Conservation (phyloP, 805 yeast species). For the Zygosaccharomyces lentus region DNA sequence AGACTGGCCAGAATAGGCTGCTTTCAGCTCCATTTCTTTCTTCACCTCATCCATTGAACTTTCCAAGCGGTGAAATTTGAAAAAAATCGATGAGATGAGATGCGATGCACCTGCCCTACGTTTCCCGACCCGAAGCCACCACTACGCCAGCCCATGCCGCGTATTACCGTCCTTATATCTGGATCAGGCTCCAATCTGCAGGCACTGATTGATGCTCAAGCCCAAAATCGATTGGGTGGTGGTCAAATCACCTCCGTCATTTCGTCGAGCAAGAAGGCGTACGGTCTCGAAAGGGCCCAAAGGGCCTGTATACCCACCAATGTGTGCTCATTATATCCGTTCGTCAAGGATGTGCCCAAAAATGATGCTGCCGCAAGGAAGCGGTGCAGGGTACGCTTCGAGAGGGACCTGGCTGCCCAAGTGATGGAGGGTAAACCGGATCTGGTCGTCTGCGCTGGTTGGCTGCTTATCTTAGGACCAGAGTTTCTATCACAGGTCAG, state of each 20-base stretch:
- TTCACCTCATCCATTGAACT: background rate
- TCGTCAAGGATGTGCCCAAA: slow-evolving; percentile 72
- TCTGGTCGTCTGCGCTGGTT: slow-evolving; percentile 94
- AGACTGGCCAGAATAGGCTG: background rate
- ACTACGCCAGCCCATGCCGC: slow-evolving; percentile 13
- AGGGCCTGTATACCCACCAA: slow-evolving; percentile 65
- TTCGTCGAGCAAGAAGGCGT: slow-evolving; percentile 83
- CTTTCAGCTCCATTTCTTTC: background rate
- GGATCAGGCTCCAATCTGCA: slow-evolving; percentile 96
- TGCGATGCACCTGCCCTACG: background rate
- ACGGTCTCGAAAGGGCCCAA: slow-evolving; percentile 76
- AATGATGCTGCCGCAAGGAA: slow-evolving; percentile 56
- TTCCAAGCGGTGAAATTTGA: slow-evolving; percentile 3
- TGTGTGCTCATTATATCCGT: slow-evolving; percentile 65
- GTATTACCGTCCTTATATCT: slow-evolving; percentile 69
- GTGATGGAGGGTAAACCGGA: slow-evolving; percentile 67
- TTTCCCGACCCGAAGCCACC: background rate
- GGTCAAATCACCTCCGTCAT: slow-evolving; percentile 70
- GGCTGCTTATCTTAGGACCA: slow-evolving; percentile 91
- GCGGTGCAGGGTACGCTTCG: slow-evolving; percentile 64
- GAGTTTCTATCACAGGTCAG: slow-evolving; percentile 65
- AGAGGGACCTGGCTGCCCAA: slow-evolving; percentile 68
- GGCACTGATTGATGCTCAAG: slow-evolving; percentile 78
- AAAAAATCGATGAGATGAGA: background rate
- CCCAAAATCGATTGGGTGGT: slow-evolving; percentile 36